Base-by-base conservation (phyloP, 257 asterid genomes). In the Nicotiana obtusifolia region DNA sequence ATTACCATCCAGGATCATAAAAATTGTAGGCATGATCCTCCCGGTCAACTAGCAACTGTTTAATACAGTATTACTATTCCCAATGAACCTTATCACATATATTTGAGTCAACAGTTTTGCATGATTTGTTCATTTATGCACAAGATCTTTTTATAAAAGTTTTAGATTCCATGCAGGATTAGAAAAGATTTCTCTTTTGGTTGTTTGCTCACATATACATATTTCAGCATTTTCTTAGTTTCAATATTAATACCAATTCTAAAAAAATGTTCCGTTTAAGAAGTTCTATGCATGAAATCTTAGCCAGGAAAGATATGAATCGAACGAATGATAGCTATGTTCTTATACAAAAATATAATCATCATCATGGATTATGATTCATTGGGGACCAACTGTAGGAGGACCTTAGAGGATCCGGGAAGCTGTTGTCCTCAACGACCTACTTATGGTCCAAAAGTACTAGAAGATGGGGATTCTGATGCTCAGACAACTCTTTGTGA, bases 401-500 rank as follows among this genome's bases (percentile, higher is more conserved):
- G 44, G 44, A 37, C 44, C 44, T 37, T 37, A 37, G 44, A 37
- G 44, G 44, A 37, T 37, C 10, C 44, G 44, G 44, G 10, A 37
- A 37, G 44, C 44, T 37, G 52, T 33, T 33, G 76, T 66, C 76
- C 52, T 66, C 62, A 56, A 56, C 19, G 62, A 56, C 60, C 60
- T 20, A 35, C 19, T 26, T 10, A n/a, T 68, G 56, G 77, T 68
- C 54, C 54, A 68, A 37, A 41, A 37, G 77, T 10, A 68, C 11
- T 35, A 68, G 77, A 49, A 68, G 77, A 68, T 37, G 77, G 77
- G 9, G 10, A 68, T 68, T 68, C 54, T 1, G 30, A 37, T 37
- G 54, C 77, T 35, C 77, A n/a, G 54, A 68, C 75, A 65, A 65
- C 24, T 65, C 10, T 65, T 65, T 65, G 75, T 65, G 49, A 65